Base-by-base conservation (phyloP, 108 stramenopile genomes). In the Cyclotella kingstonii region DNA sequence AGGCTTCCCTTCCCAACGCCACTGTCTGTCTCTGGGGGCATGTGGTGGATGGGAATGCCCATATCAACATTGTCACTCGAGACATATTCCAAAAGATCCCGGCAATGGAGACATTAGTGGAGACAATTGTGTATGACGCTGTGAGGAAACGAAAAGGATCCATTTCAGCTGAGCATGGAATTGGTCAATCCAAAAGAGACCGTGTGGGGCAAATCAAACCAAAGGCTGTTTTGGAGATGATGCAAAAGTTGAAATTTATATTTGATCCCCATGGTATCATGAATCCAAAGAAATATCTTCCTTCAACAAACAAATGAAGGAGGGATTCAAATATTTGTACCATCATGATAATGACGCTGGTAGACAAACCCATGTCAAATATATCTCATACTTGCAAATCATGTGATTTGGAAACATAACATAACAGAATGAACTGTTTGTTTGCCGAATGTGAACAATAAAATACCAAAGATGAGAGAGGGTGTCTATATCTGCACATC, bases 81-180 rank as follows among this genome's bases (percentile, higher is more conserved):
- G 85, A 81, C 5, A 26, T 59, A 14, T 82, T 79, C 45, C 59
- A 83, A 27, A 67, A 47, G 28, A 69, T 86, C 54, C 14, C 29
- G 9, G 44, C 23, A 2, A 25, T 87, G 7, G 60, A 47, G 44
- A 23, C 70, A 21, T 25, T 29, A 28, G 79, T 98, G 10, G 95
- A 98, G 66, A 80, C 81, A 8, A 73, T 70, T 17, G 65, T 98
- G 26, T 88, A 92, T 60, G 77, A 85, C 26, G 66, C 61, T 33
- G 87, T 96, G 7, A 30, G 81, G 43, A 51, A 58, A 40, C 61
- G 79, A 11, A 76, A 81, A n/a, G 98, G 98, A n/a, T 96, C 95
- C 51, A 94, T 99, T 23, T 94, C 93, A 21, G 98, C 98, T 6
- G 98, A 99, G 76, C 98, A 99, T 76, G 98, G 98, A 34, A 65